These are phyloP conservation scores for Hanseniaspora sp. DNA, from an alignment of 1,139 yeast genomes.

Conservation along the genomic window DNA sequence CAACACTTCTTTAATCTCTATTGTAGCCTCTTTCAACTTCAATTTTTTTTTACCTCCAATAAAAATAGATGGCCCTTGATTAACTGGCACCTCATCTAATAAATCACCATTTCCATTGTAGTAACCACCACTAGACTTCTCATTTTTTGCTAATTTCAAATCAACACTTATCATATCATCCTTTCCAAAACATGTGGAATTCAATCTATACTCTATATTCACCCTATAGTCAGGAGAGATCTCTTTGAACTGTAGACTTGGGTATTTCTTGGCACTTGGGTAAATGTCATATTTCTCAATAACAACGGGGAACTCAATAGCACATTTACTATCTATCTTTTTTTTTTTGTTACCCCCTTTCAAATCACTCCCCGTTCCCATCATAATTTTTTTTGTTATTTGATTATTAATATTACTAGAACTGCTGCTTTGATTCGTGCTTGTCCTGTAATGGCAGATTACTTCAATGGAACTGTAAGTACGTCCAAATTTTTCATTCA, in stretches of 20 bases:
- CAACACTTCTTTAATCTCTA: slow-evolving; percentile 43
- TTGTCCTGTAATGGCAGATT: slow-evolving; percentile 21
- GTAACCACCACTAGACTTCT: slow-evolving; percentile 32
- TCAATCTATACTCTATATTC: slow-evolving; percentile 22
- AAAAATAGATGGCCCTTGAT: slow-evolving; percentile 17
- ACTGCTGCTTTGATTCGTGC: too few relatives aligned
- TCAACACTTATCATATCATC: slow-evolving; percentile 37
- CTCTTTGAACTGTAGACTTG: slow-evolving; percentile 21
- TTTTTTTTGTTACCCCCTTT: slow-evolving; percentile 31
- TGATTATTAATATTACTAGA: slow-evolving; percentile 17
- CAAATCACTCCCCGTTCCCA: slow-evolving; percentile 9
- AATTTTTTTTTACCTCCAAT: slow-evolving; percentile 26
- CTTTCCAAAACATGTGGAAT: slow-evolving; percentile 34
- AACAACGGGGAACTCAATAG: slow-evolving; percentile 22
- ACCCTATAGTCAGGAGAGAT: slow-evolving; percentile 27
- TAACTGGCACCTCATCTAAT: slow-evolving; percentile 2
- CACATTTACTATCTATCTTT: slow-evolving; percentile 24
- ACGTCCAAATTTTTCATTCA: slow-evolving; percentile 28
- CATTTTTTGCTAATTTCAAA: slow-evolving; percentile 33
- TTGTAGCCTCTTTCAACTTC: slow-evolving; percentile 37
- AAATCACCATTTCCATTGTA: slow-evolving; percentile 17
- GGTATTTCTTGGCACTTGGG: slow-evolving; percentile 24
- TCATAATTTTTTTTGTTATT: slow-evolving; percentile 16
- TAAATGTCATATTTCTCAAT: slow-evolving; percentile 27
- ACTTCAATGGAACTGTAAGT: slow-evolving; percentile 27